Evolutionary conservation across 345 rosid genomes (phyloP).

Genomic region (Salix udensis): DNA sequence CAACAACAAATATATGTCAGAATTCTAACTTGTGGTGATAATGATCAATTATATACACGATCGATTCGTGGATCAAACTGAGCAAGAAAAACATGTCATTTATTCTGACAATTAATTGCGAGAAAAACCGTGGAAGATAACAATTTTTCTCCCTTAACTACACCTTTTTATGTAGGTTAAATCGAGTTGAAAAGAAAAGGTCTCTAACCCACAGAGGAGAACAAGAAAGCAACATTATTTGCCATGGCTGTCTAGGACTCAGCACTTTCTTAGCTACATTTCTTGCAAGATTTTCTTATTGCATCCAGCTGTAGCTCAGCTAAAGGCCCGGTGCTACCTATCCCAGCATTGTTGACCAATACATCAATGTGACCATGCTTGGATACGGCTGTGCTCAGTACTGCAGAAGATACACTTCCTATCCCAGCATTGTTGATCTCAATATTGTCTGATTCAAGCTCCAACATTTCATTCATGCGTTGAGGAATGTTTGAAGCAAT

Average conservation of each 20-base stretch:
- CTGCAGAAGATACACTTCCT: slow-evolving; percentile 37
- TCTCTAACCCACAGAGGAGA: slow-evolving; percentile 67
- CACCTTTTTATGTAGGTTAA: slow-evolving; percentile 30
- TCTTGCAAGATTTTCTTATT: too few species aligned
- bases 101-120: too few species aligned
- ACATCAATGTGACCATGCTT: slow-evolving; percentile 46
- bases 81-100: too few species aligned
- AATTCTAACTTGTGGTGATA: too few species aligned
- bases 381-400: slow-evolving; percentile 33
- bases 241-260: slow-evolving; percentile 50
- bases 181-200: slow-evolving; percentile 43
- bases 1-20: too few species aligned
- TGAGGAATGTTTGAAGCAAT: slow-evolving; percentile 48
- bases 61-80: too few species aligned
- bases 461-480: slow-evolving; percentile 39
- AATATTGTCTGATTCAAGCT: slow-evolving; percentile 26
- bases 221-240: slow-evolving; percentile 46
- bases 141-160: slow-evolving; percentile 9
- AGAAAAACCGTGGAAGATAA: too few species aligned
- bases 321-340: too few species aligned
- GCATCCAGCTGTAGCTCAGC: too few species aligned
- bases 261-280: slow-evolving; percentile 51
- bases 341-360: slow-evolving; percentile 52
- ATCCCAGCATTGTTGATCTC: too few species aligned
- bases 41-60: too few species aligned